Conservation (phyloP, 2,329 filamentous ascomycete genomes). For the Fusarium sp. region DNA sequence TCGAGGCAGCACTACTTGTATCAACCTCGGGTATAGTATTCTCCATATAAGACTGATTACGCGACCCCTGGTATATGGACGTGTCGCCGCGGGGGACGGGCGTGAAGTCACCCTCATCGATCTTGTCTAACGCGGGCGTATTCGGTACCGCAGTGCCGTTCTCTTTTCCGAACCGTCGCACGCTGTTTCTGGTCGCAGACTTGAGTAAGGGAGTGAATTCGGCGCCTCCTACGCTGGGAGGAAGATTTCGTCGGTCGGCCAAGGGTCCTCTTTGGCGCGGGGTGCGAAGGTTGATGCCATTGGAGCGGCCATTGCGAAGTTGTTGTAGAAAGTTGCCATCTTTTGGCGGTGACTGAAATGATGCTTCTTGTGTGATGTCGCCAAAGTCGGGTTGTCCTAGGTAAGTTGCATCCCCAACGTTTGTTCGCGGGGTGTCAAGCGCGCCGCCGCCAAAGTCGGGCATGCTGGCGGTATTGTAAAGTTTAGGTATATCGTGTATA, state of each 20-base stretch:
- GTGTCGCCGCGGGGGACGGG: constrained; percentile 79
- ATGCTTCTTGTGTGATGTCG: constrained; percentile 87
- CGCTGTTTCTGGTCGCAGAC: constrained; percentile 78
- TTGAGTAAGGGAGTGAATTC: constrained; percentile 97
- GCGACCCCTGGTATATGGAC: constrained; percentile 75
- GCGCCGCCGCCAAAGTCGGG: constrained; percentile 70
- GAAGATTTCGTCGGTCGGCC: constrained; percentile 77
- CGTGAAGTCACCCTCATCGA: constrained; percentile 79
- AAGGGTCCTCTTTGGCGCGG: constrained; percentile 79
- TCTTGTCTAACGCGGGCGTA: constrained; percentile 77
- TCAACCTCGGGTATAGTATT: constrained; percentile 80
- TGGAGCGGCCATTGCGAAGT: constrained; percentile 74
- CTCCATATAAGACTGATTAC: constrained; percentile 73
- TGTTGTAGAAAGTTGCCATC: constrained; percentile 76
- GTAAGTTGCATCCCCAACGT: constrained; percentile 85
- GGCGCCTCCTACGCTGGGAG: constrained; percentile 71
- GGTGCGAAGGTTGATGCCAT: constrained; percentile 73
- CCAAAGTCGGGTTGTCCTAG: constrained; percentile 76
- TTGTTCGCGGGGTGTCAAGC: constrained; percentile 88
- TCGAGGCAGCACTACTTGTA: constrained; percentile 84
- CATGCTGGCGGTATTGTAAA: constrained; percentile 59
- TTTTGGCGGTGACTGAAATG: constrained; percentile 84
- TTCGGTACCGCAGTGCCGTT: constrained; percentile 68
- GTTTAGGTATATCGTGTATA: constrained; percentile 38
- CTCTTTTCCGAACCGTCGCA: constrained; percentile 72